A percentile compares a stretch with the other conserved stretches of the same genome.
Evolutionary conservation across 352 stramenopile species (phyloP).

Genomic region (Globisporangium yorkense): DNA sequence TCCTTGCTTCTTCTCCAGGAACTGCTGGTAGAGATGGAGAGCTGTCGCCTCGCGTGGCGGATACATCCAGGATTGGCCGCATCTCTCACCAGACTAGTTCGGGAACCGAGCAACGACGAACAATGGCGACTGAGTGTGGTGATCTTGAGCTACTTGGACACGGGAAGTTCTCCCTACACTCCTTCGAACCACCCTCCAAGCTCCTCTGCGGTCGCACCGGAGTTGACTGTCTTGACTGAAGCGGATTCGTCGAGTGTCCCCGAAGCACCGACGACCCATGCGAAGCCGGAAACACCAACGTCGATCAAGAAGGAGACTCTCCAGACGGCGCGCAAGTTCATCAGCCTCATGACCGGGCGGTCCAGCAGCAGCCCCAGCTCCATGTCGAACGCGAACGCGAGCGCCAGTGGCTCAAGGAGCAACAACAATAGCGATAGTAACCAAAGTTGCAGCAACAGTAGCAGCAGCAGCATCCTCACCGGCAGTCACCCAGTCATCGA

Average conservation of each 20-base stretch:
- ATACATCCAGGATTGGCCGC: conserved; percentile 27
- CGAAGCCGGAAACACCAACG: conserved; percentile 1
- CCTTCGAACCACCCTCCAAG: conserved; percentile 5
- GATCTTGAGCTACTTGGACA: conserved; percentile 33
- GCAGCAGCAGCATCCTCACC: conserved; percentile 12
- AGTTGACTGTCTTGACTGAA: background rate
- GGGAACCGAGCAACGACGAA: conserved; percentile 20
- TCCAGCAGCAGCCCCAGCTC: conserved; percentile 9
- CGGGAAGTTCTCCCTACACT: background rate
- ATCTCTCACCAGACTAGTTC: conserved; percentile 28
- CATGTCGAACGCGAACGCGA: background rate
- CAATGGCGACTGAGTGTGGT: conserved; percentile 37
- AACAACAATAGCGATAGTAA: conserved; percentile 6
- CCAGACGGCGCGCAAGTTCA: conserved; percentile 15
- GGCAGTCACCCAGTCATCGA: background rate
- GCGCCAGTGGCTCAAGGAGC: conserved; percentile 8
- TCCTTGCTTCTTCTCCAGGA: conserved; percentile 32
- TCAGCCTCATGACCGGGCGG: conserved; percentile 22
- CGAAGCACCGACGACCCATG: background rate
- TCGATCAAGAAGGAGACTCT: conserved; percentile 13
- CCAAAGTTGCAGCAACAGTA: conserved; percentile 4
- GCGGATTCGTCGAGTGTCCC: background rate
- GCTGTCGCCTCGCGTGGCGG: conserved; percentile 18
- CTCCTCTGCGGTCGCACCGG: background rate
- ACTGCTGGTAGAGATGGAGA: conserved; percentile 25